Evolutionary conservation across 805 yeast species (phyloP), one percentile per base, ranked within the genome.

Genomic region (Candida stauntonica): DNA sequence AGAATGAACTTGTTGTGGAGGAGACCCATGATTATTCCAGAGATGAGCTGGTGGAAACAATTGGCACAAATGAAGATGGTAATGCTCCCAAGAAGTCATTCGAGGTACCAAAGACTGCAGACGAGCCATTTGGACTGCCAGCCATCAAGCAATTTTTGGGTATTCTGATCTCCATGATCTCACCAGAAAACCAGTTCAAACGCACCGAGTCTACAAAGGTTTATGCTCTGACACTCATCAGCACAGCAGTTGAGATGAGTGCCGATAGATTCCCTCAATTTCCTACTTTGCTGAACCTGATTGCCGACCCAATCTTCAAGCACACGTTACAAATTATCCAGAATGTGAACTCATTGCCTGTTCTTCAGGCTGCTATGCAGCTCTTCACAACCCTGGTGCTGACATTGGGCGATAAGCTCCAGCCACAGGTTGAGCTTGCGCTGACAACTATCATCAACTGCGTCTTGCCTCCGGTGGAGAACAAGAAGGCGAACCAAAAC

Each of bases 161-260:
- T 11, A 79, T 86, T 26, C 68, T 91, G 29, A 74, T 87, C 12
- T 82, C 93, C 2, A 77, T 89, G 60, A 70, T 89, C 24, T 79
- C 93, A 9, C 94, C 96, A 0, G 77, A 81, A 26, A 84, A 86
- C 51, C 86, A 83, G 55, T 76, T 77, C 52, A 87, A 85, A 52
- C 93, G 87, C 53, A 85, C 91, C 45, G 96, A 91, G 58, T 73
- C 86, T 19, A 81, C 96, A 0, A 75, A 95, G 40, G 81, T 86
- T 12, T 78, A 91, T 63, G 93, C 96, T 0, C 63, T 93, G 26
- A 73, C 81, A 20, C 71, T 91, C 29, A 68, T 93, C 29, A 80
- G 79, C 38, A 80, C 82, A 0, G 83, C 94, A 1, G 70, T 93
- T 34, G 98, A 93, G 60, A 80, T 86, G 5, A 70, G 87, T 9